Percentiles rank a stretch among this genome's conserved stretches.
phyloP scores from a whole-genome alignment of 768 basidiomycete genomes.

The Cyclocybe cylindracea region DNA sequence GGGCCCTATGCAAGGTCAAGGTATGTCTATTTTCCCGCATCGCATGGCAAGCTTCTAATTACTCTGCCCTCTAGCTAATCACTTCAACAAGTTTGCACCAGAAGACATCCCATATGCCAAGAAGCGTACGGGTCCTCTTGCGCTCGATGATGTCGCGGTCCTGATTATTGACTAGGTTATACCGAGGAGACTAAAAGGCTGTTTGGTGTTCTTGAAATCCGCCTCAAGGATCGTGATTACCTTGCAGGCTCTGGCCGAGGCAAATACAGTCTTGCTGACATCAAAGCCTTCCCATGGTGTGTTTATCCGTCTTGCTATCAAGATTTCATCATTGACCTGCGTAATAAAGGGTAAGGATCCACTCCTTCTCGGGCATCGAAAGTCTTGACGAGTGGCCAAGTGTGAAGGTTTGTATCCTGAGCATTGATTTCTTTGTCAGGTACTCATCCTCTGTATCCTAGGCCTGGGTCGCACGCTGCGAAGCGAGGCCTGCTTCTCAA shows the following conservation, averaged over 20 bases:
- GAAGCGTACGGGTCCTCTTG: slow-evolving; percentile 45
- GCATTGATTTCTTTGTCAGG: neutral
- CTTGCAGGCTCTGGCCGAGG: slow-evolving; percentile 77
- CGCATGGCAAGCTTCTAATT: neutral
- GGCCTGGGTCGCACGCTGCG: slow-evolving; percentile 21
- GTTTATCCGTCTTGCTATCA: neutral
- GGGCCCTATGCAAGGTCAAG: slow-evolving; percentile 88
- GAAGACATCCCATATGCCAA: slow-evolving; percentile 72
- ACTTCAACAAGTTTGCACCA: slow-evolving; percentile 66
- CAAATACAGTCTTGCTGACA: slow-evolving; percentile 69
- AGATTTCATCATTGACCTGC: neutral
- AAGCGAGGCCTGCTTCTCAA: slow-evolving; percentile 12
- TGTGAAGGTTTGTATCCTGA: slow-evolving; percentile 43
- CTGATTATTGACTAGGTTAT: slow-evolving; percentile 52
- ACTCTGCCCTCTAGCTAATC: slow-evolving; percentile 46
- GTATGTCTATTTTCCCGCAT: slow-evolving; percentile 10
- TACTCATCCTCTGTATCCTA: neutral
- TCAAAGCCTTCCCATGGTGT: slow-evolving; percentile 69
- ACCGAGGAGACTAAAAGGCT: slow-evolving; percentile 80
- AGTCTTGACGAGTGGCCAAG: slow-evolving; percentile 64
- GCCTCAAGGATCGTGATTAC: slow-evolving; percentile 73
- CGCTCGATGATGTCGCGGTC: neutral
- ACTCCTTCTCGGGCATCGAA: slow-evolving; percentile 50
- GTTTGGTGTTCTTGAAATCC: slow-evolving; percentile 80
- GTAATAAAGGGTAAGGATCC: slow-evolving; percentile 52